These are phyloP conservation scores for Dendrostoma leiphaemia DNA, from an alignment of 2,329 filamentous ascomycete genomes.

Conservation along the genomic window DNA sequence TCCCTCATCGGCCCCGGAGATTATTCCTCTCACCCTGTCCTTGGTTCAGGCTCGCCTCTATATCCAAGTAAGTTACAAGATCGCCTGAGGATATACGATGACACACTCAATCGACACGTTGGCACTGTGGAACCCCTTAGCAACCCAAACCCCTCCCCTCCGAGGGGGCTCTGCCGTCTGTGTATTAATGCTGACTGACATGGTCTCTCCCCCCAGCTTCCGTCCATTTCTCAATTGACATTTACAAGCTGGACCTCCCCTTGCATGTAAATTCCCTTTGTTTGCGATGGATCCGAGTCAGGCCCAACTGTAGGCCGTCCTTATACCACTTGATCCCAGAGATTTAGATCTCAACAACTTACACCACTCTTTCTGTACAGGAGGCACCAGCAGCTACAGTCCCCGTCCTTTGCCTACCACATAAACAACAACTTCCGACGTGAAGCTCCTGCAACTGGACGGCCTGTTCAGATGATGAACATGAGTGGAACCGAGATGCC, in stretches of 20 bases:
- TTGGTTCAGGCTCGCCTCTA: conserved; percentile 33
- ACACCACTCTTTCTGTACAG: conserved; percentile 34
- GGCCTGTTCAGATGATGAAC: conserved; percentile 41
- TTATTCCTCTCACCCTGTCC: conserved; percentile 26
- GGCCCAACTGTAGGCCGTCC: conserved; percentile 48
- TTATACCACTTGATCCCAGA: conserved; percentile 24
- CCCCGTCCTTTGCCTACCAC: conserved; percentile 48
- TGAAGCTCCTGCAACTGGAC: conserved; percentile 38
- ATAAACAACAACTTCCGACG: conserved; percentile 44
- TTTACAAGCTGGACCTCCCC: conserved; percentile 29
- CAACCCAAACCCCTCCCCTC: conserved; percentile 20
- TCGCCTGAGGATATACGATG: conserved; percentile 32
- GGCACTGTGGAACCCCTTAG: conserved; percentile 28
- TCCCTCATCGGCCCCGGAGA: conserved; percentile 28
- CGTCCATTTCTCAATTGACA: conserved; percentile 35
- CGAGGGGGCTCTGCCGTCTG: conserved; percentile 27
- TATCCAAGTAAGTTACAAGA: conserved; percentile 40
- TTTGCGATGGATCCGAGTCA: conserved; percentile 51
- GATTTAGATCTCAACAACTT: conserved; percentile 33
- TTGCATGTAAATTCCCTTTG: conserved; percentile 26
- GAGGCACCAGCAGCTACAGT: conserved; percentile 47
- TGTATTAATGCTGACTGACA: conserved; percentile 38
- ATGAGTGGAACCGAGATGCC: conserved; percentile 53
- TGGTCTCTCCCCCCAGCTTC: conserved; percentile 33
- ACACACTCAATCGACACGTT: conserved; percentile 33